Percentiles rank a stretch among this genome's conserved stretches.
Evolutionary conservation across 2,329 filamentous ascomycete species (phyloP).

Genomic region (Pseudogymnoascus sp.): DNA sequence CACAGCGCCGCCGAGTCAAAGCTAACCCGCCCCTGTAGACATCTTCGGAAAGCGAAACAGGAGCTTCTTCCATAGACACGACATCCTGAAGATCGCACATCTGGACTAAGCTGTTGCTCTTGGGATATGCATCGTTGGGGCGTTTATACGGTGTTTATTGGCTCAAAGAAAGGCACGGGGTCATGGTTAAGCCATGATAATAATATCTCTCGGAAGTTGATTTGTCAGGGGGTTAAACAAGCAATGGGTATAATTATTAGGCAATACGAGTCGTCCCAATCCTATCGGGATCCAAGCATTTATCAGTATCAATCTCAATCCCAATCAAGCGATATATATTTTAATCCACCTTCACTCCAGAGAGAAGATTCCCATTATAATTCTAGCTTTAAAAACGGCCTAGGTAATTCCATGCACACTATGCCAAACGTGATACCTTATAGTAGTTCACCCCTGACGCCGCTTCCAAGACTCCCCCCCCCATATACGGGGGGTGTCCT

Average conservation of each 20-base stretch:
- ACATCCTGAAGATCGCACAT: constrained; percentile 44
- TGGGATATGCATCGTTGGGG: neutral
- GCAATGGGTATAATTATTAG: neutral
- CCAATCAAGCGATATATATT: neutral
- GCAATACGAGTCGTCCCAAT: neutral
- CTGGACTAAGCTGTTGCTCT: neutral
- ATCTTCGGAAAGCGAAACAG: constrained; percentile 70
- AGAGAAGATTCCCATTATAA: constrained; percentile 6
- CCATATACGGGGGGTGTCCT: neutral
- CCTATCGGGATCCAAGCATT: neutral
- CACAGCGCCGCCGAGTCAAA: constrained; percentile 6
- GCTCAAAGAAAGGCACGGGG: neutral
- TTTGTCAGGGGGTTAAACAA: neutral
- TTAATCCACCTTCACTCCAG: neutral
- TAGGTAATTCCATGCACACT: neutral
- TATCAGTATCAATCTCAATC: neutral
- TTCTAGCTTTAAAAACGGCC: neutral
- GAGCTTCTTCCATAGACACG: constrained; percentile 66
- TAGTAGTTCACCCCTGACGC: constrained; percentile 6
- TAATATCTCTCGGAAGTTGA: neutral
- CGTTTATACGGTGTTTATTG: neutral
- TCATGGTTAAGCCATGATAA: neutral
- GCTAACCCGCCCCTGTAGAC: constrained; percentile 39
- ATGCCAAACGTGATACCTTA: neutral
- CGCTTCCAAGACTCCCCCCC: neutral